Evolutionary conservation across 2,329 filamentous ascomycete genomes (phyloP).

Genomic region (Lojkania enalia): DNA sequence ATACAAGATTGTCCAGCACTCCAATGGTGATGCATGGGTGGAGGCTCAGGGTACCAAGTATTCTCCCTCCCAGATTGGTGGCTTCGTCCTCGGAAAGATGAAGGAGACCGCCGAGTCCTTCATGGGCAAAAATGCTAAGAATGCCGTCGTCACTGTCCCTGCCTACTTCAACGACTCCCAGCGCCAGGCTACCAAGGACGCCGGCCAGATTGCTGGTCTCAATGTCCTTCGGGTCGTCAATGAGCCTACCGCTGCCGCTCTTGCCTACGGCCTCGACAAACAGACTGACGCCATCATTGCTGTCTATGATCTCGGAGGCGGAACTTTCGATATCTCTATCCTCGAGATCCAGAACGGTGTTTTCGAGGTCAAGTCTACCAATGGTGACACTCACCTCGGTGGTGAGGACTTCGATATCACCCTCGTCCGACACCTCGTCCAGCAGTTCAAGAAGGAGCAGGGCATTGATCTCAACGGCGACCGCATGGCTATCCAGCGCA

Average conservation of each 20-base stretch:
- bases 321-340: constrained; percentile 98
- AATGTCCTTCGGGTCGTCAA: constrained; percentile 98
- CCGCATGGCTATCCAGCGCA: constrained; percentile 98
- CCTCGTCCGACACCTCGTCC: constrained; percentile 89
- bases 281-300: constrained; percentile 86
- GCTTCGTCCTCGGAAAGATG: constrained; percentile 97
- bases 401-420: constrained; percentile 97
- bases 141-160: constrained; percentile 94
- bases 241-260: constrained; percentile 93
- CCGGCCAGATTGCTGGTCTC: constrained; percentile 91
- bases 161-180: constrained; percentile 99
- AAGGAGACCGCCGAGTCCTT: constrained; percentile 97
- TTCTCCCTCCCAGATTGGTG: constrained; percentile 97
- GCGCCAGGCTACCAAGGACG: constrained; percentile 97
- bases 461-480: constrained; percentile 87
- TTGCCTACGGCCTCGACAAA: constrained; percentile 96
- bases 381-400: constrained; percentile 97
- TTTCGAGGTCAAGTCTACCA: constrained; percentile 99
- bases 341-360: constrained; percentile 97
- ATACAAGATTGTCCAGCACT: constrained; percentile 98
- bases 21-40: constrained; percentile 95
- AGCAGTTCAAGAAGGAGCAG: constrained; percentile 96
- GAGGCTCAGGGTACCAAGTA: constrained; percentile 92
- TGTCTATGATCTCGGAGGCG: constrained; percentile 97
- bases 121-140: constrained; percentile 87